Percentiles rank a stretch among this genome's conserved stretches.
Conservation (phyloP, 495 filamentous ascomycete genomes). For the Pseudevernia furfuracea region DNA sequence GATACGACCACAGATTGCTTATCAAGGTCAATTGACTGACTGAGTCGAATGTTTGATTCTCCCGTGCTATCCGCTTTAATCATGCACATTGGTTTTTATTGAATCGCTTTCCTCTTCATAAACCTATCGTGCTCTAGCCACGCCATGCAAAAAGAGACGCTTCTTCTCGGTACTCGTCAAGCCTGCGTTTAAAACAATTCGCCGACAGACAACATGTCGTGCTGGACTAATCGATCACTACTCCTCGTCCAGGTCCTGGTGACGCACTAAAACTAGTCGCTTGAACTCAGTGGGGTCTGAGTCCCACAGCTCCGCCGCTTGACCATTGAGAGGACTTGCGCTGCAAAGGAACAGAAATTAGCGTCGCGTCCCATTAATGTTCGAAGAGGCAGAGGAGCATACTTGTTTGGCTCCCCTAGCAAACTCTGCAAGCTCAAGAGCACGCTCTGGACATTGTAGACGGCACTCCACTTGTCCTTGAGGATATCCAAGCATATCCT, state of each 20-base stretch:
- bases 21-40: background rate
- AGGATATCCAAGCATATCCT: conserved; percentile 94
- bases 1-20: background rate
- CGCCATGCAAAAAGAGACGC: background rate
- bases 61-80: background rate
- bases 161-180: background rate
- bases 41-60: background rate
- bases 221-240: background rate
- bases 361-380: background rate
- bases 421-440: conserved; percentile 90
- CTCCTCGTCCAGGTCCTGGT: conserved; percentile 51
- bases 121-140: background rate
- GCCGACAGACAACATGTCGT: background rate
- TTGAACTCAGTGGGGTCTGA: conserved; percentile 82
- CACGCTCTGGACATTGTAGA: conserved; percentile 90
- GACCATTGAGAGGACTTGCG: conserved; percentile 88
- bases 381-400: conserved; percentile 28
- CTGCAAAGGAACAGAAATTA: conserved; percentile 36
- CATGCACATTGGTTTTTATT: background rate
- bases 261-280: conserved; percentile 57
- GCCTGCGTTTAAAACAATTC: background rate
- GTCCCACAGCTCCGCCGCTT: conserved; percentile 95
- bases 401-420: conserved; percentile 98
- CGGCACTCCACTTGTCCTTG: conserved; percentile 95
- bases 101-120: background rate